Evolutionary conservation across 805 yeast genomes (phyloP), one percentile per base, ranked within the genome.

Genomic region (Candida berthetii): DNA sequence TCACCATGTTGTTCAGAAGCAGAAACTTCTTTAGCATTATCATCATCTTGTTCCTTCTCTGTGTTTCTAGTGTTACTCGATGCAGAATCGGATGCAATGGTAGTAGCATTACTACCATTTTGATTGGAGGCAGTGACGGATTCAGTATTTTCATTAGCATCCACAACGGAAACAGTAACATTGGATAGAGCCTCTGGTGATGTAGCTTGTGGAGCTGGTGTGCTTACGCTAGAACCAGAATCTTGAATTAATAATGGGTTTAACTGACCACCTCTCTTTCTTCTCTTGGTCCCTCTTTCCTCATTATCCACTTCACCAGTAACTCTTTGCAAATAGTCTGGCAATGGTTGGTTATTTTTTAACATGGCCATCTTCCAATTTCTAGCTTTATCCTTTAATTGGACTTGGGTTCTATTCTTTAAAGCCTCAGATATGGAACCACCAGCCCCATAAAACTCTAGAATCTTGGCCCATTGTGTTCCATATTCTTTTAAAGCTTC

Each of bases 371-470:
- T 76, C 59, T 93, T 93, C 88, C 96, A 85, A 58, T 93, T 93
- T 49, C 99, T 74, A 0, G 98, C 98, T 59, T 93, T 93, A 59
- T 93, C 99, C 61, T 93, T 93, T 44, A 93, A 71, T 58, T 93
- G 99, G 15, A 91, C 87, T 54, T 89, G 95, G 4, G 85, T 82
- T 57, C 99, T 71, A 58, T 88, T 85, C 61, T 88, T 91, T 50
- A 93, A 70, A 1, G 81, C 77, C 58, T 93, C 98, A 33, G 82
- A 79, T 20, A 84, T 72, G 36, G 82, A 74, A 4, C 99, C 99
- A 8, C 98, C 98, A 4, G 96, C 85, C 2, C 99, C 99, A 58
- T 84, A 85, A n/a, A 85, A 64, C 53, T 86, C 96, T 37, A 91
- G 63, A 40, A 93, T 93, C 42, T 85, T 85, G 2, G 96, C 72